Base-by-base conservation (phyloP, 148 eudicot genomes). In the Chenopodium quinoa region DNA sequence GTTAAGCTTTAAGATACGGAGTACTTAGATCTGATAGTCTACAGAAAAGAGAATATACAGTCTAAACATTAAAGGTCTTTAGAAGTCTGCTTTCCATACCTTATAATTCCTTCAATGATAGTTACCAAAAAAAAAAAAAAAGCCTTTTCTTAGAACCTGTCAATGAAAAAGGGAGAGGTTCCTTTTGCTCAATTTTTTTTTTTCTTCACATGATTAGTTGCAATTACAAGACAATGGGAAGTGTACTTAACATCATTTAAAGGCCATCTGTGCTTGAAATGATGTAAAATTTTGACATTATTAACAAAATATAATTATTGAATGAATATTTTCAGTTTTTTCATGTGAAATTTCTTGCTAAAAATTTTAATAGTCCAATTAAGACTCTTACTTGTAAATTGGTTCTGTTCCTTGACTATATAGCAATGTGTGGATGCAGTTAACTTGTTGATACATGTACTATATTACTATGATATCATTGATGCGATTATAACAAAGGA, bases 251-350 rank as follows among this genome's bases (percentile, higher is more conserved):
- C 78, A 32, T 76, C 67, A 40, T 9, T n/a, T 76, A 4, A 29
- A 60, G 70, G 79, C 20, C 67, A 58, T 75, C 31, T 58, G 8
- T 29, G 69, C 79, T 58, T 58, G 65, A 48, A 76, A 31, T 60
- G 69, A 34, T 76, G 79, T 32, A 76, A 60, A 8, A 40, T 60
- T 76, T 76, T 76, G 69, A 76, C 31, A 11, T 52, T 4, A 76
- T 4, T 12, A n/a, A 27, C 1, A 20, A 62, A n/a, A 62, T 2
- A 22, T 8, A 60, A 10, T 48, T 25, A 23, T 46, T 25, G 25
- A 62, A 73, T 16, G 72, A 69, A 69, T 29, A 20, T 73, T 4
- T 62, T 62, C 6, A 25, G 22, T n/a, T 14, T 48, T 48, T 46
- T 44, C 23, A 44, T 73, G 60, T 73, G n/a, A 48, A 5, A 9